phyloP scores from a whole-genome alignment of 164 flowering plant genomes.

The Tetrastigma voinierianum region DNA sequence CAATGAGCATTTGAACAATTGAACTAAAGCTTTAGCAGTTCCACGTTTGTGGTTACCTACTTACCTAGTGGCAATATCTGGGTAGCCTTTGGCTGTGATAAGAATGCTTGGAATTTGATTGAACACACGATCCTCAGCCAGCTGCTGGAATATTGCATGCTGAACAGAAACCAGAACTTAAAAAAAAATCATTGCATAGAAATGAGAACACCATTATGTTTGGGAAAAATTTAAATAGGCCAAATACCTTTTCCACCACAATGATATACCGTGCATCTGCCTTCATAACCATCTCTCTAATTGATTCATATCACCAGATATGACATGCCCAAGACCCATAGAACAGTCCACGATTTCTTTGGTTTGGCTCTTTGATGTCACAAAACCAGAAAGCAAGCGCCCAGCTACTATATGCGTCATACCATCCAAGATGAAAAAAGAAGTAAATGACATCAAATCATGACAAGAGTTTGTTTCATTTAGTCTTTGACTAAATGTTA shows the following conservation, averaged over 20 bases:
- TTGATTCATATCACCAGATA: conserved; percentile 76
- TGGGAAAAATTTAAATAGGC: background rate
- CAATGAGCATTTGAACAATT: too few relatives aligned
- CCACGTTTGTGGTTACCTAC: conserved; percentile 46
- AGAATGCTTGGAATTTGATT: conserved; percentile 87
- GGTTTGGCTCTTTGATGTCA: conserved; percentile 50
- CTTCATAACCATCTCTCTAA: conserved; percentile 50
- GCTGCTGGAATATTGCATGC: conserved; percentile 95
- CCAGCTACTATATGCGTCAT: background rate
- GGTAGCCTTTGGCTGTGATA: conserved; percentile 96
- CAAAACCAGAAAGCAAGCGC: background rate
- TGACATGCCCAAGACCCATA: conserved; percentile 86
- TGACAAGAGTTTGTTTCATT: too few relatives aligned
- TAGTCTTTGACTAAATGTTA: too few relatives aligned
- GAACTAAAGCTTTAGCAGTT: too few relatives aligned
- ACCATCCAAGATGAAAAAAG: too few relatives aligned
- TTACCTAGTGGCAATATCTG: conserved; percentile 96
- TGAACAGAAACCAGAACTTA: conserved; percentile 22
- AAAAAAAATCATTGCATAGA: background rate
- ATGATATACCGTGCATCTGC: conserved; percentile 90
- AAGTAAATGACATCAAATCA: too few relatives aligned
- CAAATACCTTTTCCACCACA: conserved; percentile 85
- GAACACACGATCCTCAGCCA: conserved; percentile 83
- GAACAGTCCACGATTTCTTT: conserved; percentile 75
- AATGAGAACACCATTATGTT: background rate